Conservation (phyloP, 441 rosid species). For the Aquilaria agallochum region DNA sequence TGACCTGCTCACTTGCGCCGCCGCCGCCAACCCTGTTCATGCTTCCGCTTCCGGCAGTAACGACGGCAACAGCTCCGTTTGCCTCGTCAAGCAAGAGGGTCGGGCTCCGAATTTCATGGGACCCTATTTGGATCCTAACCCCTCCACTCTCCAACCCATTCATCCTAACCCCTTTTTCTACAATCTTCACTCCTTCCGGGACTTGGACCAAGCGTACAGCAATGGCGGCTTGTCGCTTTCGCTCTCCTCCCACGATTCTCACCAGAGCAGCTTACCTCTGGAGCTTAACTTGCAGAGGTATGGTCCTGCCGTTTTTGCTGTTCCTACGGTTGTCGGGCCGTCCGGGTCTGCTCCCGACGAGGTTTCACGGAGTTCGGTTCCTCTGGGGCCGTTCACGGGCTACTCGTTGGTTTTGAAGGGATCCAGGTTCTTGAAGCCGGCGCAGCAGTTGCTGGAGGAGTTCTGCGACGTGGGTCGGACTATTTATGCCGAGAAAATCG, state of each 20-base stretch:
- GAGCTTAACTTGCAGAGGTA: conserved; percentile 52
- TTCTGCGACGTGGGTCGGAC: conserved; percentile 63
- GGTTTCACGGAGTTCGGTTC: conserved; percentile 37
- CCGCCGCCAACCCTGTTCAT: conserved; percentile 16
- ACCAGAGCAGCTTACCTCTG: conserved; percentile 39
- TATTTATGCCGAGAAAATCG: conserved; percentile 38
- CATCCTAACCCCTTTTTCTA: conserved; percentile 32
- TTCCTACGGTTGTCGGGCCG: conserved; percentile 33
- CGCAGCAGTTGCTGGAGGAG: conserved; percentile 78
- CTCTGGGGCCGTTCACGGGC: conserved; percentile 75
- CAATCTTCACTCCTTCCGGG: conserved; percentile 37
- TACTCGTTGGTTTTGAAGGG: conserved; percentile 76
- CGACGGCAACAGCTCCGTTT: conserved; percentile 17
- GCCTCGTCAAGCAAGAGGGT: conserved; percentile 36
- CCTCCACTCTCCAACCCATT: conserved; percentile 42
- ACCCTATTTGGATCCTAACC: conserved; percentile 51
- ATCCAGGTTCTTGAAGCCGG: conserved; percentile 82
- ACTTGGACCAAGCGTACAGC: conserved; percentile 37
- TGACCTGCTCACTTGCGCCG: conserved; percentile 32
- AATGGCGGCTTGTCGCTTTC: conserved; percentile 50
- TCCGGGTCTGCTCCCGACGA: conserved; percentile 36
- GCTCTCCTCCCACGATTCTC: conserved; percentile 57
- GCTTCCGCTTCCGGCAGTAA: conserved; percentile 12
- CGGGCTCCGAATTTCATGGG: conserved; percentile 37
- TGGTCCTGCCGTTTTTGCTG: conserved; percentile 28